A percentile compares a stretch with the other conserved stretches of the same genome.
Evolutionary conservation across 108 stramenopile species (phyloP).

Genomic region (Nitzschia sp.): DNA sequence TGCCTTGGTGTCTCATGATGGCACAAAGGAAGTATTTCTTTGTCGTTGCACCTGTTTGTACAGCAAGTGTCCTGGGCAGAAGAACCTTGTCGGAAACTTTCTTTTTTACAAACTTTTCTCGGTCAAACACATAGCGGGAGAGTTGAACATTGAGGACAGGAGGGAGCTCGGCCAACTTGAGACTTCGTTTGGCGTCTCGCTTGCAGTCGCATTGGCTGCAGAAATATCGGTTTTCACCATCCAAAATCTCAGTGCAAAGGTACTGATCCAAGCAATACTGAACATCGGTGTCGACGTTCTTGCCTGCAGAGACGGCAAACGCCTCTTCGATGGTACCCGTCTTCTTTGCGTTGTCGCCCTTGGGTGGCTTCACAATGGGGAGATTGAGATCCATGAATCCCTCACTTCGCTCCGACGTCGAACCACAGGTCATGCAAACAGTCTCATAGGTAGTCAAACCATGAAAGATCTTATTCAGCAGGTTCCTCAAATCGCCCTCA

Average conservation of each 20-base stretch:
- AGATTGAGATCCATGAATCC: constrained; percentile 75
- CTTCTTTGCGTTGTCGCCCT: background rate
- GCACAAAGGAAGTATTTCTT: constrained; percentile 66
- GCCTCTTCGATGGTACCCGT: constrained; percentile 11
- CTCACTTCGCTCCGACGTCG: constrained; percentile 51
- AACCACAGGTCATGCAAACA: constrained; percentile 55
- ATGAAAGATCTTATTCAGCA: constrained; percentile 67
- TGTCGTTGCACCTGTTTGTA: constrained; percentile 20
- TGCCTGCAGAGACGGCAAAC: background rate
- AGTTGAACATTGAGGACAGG: constrained; percentile 86
- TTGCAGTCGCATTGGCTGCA: constrained; percentile 67
- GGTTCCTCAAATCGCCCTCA: constrained; percentile 35
- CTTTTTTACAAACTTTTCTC: constrained; percentile 56
- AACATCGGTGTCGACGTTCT: constrained; percentile 57
- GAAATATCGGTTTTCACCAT: constrained; percentile 84
- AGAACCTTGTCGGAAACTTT: constrained; percentile 75
- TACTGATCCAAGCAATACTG: constrained; percentile 73
- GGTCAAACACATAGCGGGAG: constrained; percentile 83
- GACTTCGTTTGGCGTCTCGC: constrained; percentile 59
- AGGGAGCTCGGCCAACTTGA: constrained; percentile 56
- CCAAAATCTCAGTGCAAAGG: constrained; percentile 59
- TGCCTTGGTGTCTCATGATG: constrained; percentile 82
- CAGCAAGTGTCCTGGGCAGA: constrained; percentile 48
- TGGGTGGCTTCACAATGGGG: constrained; percentile 53
- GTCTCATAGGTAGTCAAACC: constrained; percentile 68